A percentile compares a stretch with the other conserved stretches of the same genome.
These are phyloP conservation scores for Hirschfeldia incana DNA, from an alignment of 345 rosid species.

Conservation along the genomic window DNA sequence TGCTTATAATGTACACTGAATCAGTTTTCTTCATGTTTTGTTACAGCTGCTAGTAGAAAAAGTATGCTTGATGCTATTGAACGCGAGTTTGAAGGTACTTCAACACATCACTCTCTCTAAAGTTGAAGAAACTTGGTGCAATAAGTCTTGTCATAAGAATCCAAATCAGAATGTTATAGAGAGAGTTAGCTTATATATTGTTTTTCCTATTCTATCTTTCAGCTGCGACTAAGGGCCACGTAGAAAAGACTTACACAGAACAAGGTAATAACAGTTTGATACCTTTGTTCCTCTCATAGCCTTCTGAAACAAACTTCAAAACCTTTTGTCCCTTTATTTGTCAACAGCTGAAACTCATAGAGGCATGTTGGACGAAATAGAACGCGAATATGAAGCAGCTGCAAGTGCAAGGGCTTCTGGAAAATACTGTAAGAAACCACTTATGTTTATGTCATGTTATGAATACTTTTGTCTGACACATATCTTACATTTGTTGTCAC, in stretches of 20 bases:
- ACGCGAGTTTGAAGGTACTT: too few species aligned
- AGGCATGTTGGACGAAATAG: slow-evolving; percentile 35
- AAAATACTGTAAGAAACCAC: slow-evolving; percentile 19
- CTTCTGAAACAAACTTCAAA: background rate
- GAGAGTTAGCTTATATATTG: too few species aligned
- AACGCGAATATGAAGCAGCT: slow-evolving; percentile 36
- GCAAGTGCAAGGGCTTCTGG: slow-evolving; percentile 28
- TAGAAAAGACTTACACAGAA: slow-evolving; percentile 21
- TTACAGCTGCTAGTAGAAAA: slow-evolving; percentile 33
- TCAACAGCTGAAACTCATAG: slow-evolving; percentile 31
- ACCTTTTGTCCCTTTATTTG: background rate
- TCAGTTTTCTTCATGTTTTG: background rate
- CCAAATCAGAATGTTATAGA: too few species aligned
- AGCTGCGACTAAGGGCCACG: slow-evolving; percentile 32
- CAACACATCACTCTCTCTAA: background rate
- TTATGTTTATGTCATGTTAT: background rate
- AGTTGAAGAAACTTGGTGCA: too few species aligned
- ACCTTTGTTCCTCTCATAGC: slow-evolving; percentile 9
- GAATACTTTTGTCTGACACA: too few species aligned
- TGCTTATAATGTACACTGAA: too few species aligned
- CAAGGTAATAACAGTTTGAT: slow-evolving; percentile 18
- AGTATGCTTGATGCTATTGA: slow-evolving; percentile 37
- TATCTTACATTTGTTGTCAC: slow-evolving; percentile 2
- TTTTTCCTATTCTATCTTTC: background rate
- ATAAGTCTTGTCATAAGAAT: too few species aligned